These are phyloP conservation scores for Rosa rugosa DNA, from an alignment of 306 rosid genomes.

Conservation along the genomic window DNA sequence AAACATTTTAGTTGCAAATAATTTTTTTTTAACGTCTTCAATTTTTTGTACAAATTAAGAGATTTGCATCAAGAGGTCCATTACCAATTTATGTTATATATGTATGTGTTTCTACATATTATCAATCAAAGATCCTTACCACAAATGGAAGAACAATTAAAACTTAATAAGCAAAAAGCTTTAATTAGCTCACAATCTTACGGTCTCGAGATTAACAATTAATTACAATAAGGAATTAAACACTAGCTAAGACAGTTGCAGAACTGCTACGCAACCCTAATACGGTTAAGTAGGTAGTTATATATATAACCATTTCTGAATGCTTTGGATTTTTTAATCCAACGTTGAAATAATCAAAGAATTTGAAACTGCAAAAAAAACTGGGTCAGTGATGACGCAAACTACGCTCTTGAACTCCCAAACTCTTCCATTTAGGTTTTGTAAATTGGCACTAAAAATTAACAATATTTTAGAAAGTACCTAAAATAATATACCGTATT, in stretches of 20 bases:
- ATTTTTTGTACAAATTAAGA: too few species aligned
- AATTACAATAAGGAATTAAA: background rate
- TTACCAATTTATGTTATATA: too few species aligned
- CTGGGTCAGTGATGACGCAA: conserved; percentile 18
- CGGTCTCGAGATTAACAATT: background rate
- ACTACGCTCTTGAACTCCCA: background rate
- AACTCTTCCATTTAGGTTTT: background rate
- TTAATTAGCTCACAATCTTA: background rate
- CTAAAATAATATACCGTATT: conserved; percentile 9
- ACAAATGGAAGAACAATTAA: background rate
- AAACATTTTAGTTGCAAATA: too few species aligned
- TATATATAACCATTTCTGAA: conserved; percentile 17
- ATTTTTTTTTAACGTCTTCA: too few species aligned
- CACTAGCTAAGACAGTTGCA: conserved; percentile 11
- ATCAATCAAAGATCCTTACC: background rate
- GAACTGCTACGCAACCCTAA: conserved; percentile 19
- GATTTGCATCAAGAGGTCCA: too few species aligned
- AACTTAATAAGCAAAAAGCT: background rate
- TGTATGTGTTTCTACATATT: background rate
- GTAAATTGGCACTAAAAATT: background rate
- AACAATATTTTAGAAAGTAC: background rate
- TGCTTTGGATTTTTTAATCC: conserved; percentile 17
- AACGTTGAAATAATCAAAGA: conserved; percentile 9
- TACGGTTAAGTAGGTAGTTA: conserved; percentile 40
- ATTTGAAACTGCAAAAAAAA: background rate